phyloP scores from a whole-genome alignment of 352 stramenopile genomes.

The Phytophthora ramorum region DNA sequence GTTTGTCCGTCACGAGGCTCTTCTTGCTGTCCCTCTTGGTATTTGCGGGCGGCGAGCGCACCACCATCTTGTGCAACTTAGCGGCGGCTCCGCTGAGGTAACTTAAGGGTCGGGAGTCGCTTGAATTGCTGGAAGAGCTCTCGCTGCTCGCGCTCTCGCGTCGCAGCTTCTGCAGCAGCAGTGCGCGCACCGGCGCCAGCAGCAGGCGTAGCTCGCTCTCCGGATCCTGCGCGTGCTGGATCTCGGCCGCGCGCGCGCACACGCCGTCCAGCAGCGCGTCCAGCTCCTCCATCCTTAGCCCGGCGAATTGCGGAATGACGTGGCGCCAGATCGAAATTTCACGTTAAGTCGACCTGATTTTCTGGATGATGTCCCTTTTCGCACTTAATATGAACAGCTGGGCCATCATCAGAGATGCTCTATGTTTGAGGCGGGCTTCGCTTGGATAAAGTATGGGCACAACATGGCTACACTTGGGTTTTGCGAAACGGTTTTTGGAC shows the following conservation, averaged over 20 bases:
- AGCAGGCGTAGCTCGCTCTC: slow-evolving; percentile 48
- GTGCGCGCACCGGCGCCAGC: slow-evolving; percentile 56
- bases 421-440: slow-evolving; percentile 1
- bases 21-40: slow-evolving; percentile 19
- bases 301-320: slow-evolving; percentile 3
- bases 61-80: slow-evolving; percentile 48
- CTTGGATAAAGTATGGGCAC: not conserved
- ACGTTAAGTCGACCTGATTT: not conserved
- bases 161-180: slow-evolving; percentile 42
- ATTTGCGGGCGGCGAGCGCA: slow-evolving; percentile 12
- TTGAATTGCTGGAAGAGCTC: slow-evolving; percentile 35
- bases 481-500: not conserved
- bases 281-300: slow-evolving; percentile 53
- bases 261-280: slow-evolving; percentile 66
- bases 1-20: slow-evolving; percentile 2
- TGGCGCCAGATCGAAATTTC: not conserved
- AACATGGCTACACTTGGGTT: not conserved
- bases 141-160: slow-evolving; percentile 15
- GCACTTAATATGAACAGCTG: not conserved
- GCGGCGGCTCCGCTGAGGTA: slow-evolving; percentile 45
- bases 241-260: slow-evolving; percentile 48
- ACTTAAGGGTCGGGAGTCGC: slow-evolving; percentile 12
- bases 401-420: not conserved
- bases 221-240: slow-evolving; percentile 49
- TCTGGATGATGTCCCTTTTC: not conserved